Evolutionary conservation across 2,329 filamentous ascomycete species (phyloP), one percentile per base, ranked within the genome.

Genomic region (Hyphodiscus sp.): DNA sequence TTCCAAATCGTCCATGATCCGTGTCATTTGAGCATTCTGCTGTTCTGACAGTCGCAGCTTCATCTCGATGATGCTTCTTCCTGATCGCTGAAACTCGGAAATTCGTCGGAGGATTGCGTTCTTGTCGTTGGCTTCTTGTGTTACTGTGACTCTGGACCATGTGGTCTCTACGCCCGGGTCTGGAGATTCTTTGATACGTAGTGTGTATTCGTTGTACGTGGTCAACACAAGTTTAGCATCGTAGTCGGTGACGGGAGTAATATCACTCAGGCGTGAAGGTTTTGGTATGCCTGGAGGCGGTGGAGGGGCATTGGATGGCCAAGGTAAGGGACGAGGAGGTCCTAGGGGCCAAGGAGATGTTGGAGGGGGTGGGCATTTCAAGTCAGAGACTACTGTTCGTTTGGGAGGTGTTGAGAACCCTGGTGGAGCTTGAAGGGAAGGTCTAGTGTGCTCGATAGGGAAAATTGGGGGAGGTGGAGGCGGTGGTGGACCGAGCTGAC

Each of bases 1-100:
- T 26, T 51, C 52, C 0, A 65, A 18, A 8, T 62, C 58, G 26
- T 63, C 60, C 51, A 65, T 56, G 1, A 65, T 13, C 10, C 51
- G 53, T 0, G 54, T 50, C 1, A 65, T 47, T 50, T 65, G 63
- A 2, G 18, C 45, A 30, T 50, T 50, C 53, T 65, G 63, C 9
- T 59, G 50, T 6, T 61, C 58, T 1, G 53, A 51, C 16, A 65
- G 53, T 16, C 54, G 48, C 16, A 64, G 49, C 42, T 60, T 60
- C 11, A 44, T 26, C 4, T 55, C 47, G 23, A 62, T 57, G 7
- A 63, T 50, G 30, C 54, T 57, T 3, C 49, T 45, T 10, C 61
- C 58, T 2, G 30, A 10, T 1, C 16, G 30, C 0, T 20, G 9
- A 48, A 61, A 64, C 7, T 49, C 5, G 2, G 56, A 15, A 1